A percentile compares a stretch with the other conserved stretches of the same genome.
These are phyloP conservation scores for Mycena olivaceomarginata DNA, from an alignment of 768 basidiomycete genomes.

Conservation along the genomic window DNA sequence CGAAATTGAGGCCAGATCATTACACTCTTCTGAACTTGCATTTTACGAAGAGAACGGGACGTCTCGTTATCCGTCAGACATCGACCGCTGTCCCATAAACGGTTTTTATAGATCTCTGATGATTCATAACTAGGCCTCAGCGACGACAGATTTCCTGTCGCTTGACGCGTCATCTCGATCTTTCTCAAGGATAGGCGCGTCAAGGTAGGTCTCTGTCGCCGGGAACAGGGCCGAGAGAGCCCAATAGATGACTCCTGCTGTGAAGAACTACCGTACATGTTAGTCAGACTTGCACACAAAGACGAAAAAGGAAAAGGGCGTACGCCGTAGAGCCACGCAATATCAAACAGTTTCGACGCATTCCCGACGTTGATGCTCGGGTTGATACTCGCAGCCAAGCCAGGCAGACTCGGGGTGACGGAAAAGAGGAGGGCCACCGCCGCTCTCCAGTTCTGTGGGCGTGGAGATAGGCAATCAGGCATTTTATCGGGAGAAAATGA, in stretches of 20 bases:
- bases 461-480: background rate
- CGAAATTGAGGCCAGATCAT: no score
- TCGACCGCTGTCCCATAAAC: no score
- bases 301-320: slow-evolving; percentile 28
- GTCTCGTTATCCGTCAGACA: no score
- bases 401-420: slow-evolving; percentile 84
- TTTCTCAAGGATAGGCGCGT: slow-evolving; percentile 50
- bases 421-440: slow-evolving; percentile 79
- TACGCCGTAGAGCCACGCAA: slow-evolving; percentile 88
- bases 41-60: no score
- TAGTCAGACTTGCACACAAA: background rate
- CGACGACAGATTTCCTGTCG: slow-evolving; percentile 17
- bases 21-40: no score
- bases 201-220: slow-evolving; percentile 64
- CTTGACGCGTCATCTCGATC: slow-evolving; percentile 21
- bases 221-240: slow-evolving; percentile 62
- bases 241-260: slow-evolving; percentile 58
- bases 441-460: slow-evolving; percentile 88
- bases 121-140: slow-evolving; percentile 4
- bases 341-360: slow-evolving; percentile 74
- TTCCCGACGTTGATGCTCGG: slow-evolving; percentile 77
- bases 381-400: slow-evolving; percentile 86
- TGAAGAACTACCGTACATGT: slow-evolving; percentile 58
- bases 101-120: background rate
- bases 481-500: slow-evolving; percentile 14